These are phyloP conservation scores for Mariannaea sp. DNA, from an alignment of 2,329 filamentous ascomycete species.

Conservation along the genomic window DNA sequence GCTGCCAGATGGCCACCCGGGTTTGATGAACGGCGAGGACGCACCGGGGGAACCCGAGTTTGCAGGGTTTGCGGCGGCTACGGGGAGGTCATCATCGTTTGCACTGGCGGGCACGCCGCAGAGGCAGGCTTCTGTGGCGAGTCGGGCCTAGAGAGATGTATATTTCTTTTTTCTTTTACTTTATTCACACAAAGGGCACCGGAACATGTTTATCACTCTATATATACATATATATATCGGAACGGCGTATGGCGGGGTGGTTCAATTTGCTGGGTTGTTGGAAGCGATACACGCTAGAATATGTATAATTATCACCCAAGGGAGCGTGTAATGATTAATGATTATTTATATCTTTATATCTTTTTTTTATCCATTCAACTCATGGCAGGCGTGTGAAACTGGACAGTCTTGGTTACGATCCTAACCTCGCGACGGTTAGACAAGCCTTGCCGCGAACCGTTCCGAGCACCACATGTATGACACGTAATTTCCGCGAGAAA, in stretches of 20 bases:
- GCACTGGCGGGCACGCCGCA: conserved; percentile 48
- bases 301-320: not conserved
- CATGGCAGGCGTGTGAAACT: too few species aligned
- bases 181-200: too few species aligned
- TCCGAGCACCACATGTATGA: too few species aligned
- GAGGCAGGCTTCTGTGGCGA: conserved; percentile 53
- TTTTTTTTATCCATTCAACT: too few species aligned
- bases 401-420: too few species aligned
- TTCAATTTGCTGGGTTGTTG: not conserved
- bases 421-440: too few species aligned
- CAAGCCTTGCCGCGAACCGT: too few species aligned
- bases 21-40: conserved; percentile 55
- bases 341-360: not conserved
- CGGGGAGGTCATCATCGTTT: conserved; percentile 51
- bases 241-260: too few species aligned
- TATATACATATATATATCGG: too few species aligned
- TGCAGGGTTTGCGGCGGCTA: conserved; percentile 43
- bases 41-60: conserved; percentile 63
- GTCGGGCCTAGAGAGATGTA: conserved; percentile 47
- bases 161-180: not conserved
- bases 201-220: too few species aligned
- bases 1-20: conserved; percentile 55
- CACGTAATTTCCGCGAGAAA: too few species aligned
- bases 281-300: not conserved
- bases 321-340: not conserved